Base-by-base conservation (phyloP, 2,329 filamentous ascomycete genomes). In the Hypoxylon sp. region DNA sequence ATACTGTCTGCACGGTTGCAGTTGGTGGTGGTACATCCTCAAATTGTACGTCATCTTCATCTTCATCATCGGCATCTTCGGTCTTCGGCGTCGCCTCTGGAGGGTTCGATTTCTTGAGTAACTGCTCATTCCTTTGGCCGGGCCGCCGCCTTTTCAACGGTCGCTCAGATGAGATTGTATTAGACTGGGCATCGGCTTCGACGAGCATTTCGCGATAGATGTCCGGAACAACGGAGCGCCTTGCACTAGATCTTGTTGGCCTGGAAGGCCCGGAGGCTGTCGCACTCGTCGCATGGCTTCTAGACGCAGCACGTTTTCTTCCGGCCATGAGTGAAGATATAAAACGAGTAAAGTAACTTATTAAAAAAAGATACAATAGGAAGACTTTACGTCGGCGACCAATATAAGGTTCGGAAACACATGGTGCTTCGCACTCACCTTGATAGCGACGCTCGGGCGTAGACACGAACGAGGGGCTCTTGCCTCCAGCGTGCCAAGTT, bases 1-100 rank as follows among this genome's bases (percentile, higher is more conserved):
- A 80, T 60, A 86, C 79, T 0, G 85, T 88, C 72, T 88, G 86
- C 17, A 86, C 71, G 0, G 81, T 85, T 0, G 84, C 80, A 13
- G 78, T 69, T 0, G 86, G 85, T 2, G 86, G 71, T 3, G 76
- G 70, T 1, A 87, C 83, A 72, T 87, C 85, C 66, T 87, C 81
- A 69, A 87, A 86, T 46, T 84, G 81, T 21, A 83, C 60, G 11
- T 80, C 78, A 2, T 83, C 82, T 2, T 83, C 76, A 5, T 78
- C 80, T 2, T 83, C 76, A 5, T 78, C 80, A 0, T 81, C 78
- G 1, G 62, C 59, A 9, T 69, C 63, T 19, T 67, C 69, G 2
- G 5, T 43, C 23, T 55, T 55, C 19, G 58, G 36, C 10, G 28
- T 62, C 43, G 52, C 25, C 13, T 76, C 73, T 5, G 49, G 57